Evolutionary conservation across 2,329 filamentous ascomycete genomes (phyloP), one percentile per base, ranked within the genome.

Genomic region (Zasmidium cellare): DNA sequence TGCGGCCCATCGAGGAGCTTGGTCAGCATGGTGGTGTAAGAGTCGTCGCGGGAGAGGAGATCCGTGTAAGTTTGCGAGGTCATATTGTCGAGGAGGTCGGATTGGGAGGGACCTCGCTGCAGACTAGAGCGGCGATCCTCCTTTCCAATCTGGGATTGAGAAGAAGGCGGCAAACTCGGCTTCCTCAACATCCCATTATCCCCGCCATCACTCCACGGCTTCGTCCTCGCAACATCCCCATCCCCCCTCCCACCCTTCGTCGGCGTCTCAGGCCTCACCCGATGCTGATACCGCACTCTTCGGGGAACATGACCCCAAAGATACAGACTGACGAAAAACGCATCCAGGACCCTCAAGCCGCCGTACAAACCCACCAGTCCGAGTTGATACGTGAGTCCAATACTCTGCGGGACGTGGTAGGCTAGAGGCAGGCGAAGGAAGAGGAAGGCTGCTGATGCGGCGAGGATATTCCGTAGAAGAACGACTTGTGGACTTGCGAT

Each of bases 311-410:
- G 75, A 0, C 66, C 65, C 53, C 76, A 76, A 20, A 72, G 57
- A 52, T 76, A 76, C 6, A 72, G 75, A 28, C 73, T 75, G 53
- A 79, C 72, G 61, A 78, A 77, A 68, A 79, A 79, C 9, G 72
- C 74, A 58, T 78, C 76, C 11, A 79, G 46, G 2, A 78, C 76
- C 28, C 76, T 62, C 47, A 72, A 72, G 9, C 74, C 72, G 9
- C 76, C 76, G 52, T 79, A 78, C 2, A 78, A 57, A 2, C 76
- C 76, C 1, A 79, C 75, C 6, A 79, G 71, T 3, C 74, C 73
- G 16, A 78, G 73, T 54, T 78, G 76, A 52, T 79, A 78, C 16
- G 75, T 78, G 18, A 78, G 66, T n/a, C 76, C 76, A 44, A 78
- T 75, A 56, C 73, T 76, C 58, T 76, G 76, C 3, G 76, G 75